These are phyloP conservation scores for Exobasidium cylindrosporum DNA, from an alignment of 1,284 basidiomycete genomes.

Conservation along the genomic window DNA sequence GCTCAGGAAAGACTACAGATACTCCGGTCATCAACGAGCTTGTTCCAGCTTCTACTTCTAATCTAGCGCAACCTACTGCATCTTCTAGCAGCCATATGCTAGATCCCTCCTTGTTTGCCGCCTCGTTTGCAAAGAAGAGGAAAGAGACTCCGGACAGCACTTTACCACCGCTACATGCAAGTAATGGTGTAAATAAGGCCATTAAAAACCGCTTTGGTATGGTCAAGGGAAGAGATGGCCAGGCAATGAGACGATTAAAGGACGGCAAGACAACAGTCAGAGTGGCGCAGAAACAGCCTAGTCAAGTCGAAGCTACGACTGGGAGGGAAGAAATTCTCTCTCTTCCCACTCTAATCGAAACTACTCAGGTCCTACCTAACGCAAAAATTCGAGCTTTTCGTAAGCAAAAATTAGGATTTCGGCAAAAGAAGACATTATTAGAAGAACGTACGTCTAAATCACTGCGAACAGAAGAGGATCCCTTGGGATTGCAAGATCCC, in stretches of 20 bases:
- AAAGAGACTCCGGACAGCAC: too few species aligned
- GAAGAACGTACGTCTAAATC: background rate
- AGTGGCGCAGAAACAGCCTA: background rate
- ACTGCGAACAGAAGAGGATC: background rate
- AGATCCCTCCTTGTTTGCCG: slow-evolving; percentile 1
- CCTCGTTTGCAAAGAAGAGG: background rate
- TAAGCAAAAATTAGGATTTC: background rate
- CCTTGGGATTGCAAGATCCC: slow-evolving; percentile 3
- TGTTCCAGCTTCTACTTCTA: too few species aligned
- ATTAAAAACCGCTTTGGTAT: background rate
- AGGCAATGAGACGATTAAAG: background rate
- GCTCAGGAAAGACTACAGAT: background rate
- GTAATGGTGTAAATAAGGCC: background rate
- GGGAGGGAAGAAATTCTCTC: background rate
- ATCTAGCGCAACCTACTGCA: too few species aligned
- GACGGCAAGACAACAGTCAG: slow-evolving; percentile 1
- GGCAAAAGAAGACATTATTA: background rate
- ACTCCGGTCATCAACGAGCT: too few species aligned
- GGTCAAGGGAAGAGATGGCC: background rate
- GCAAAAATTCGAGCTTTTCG: background rate
- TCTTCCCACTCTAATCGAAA: background rate
- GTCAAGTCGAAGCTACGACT: background rate
- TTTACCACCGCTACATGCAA: background rate
- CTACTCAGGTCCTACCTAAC: background rate
- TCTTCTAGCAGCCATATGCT: background rate